Conservation (phyloP, 1,284 basidiomycete genomes). For the Pisolithus thermaeus region DNA sequence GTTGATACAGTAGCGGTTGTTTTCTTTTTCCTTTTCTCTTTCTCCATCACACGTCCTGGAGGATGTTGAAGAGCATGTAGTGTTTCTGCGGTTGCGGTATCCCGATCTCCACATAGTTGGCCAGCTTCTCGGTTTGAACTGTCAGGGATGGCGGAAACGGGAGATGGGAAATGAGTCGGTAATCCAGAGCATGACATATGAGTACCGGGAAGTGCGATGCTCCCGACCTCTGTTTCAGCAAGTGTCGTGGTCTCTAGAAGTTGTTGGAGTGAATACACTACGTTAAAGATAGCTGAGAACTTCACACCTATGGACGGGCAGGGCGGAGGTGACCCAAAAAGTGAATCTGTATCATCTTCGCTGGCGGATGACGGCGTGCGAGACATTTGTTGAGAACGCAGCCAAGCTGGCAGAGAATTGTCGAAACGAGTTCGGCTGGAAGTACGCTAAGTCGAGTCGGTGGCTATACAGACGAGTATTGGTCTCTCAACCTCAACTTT, state of each 20-base stretch:
- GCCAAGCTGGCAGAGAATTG: too few relatives aligned
- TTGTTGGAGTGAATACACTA: conserved; percentile 28
- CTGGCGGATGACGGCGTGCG: conserved; percentile 10
- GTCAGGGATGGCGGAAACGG: background rate
- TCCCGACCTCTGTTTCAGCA: conserved; percentile 79
- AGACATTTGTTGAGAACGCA: background rate
- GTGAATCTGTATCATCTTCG: conserved; percentile 59
- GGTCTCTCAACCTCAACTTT: background rate
- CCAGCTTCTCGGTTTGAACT: background rate
- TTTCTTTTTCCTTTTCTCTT: background rate
- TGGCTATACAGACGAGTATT: too few relatives aligned
- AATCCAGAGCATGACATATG: conserved; percentile 75
- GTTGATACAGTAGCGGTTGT: conserved; percentile 4
- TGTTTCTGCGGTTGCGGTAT: background rate
- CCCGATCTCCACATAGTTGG: background rate
- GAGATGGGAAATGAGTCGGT: conserved; percentile 65
- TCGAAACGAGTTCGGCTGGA: too few relatives aligned
- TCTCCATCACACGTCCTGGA: background rate
- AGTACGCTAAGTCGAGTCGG: too few relatives aligned
- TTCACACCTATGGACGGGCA: conserved; percentile 72
- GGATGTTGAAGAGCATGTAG: background rate
- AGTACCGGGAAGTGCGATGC: conserved; percentile 93
- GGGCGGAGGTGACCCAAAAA: conserved; percentile 75
- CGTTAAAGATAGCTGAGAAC: conserved; percentile 47
- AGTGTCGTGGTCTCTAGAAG: conserved; percentile 24